Evolutionary conservation across 805 yeast species (phyloP).

Genomic region (Candida railenensis): DNA sequence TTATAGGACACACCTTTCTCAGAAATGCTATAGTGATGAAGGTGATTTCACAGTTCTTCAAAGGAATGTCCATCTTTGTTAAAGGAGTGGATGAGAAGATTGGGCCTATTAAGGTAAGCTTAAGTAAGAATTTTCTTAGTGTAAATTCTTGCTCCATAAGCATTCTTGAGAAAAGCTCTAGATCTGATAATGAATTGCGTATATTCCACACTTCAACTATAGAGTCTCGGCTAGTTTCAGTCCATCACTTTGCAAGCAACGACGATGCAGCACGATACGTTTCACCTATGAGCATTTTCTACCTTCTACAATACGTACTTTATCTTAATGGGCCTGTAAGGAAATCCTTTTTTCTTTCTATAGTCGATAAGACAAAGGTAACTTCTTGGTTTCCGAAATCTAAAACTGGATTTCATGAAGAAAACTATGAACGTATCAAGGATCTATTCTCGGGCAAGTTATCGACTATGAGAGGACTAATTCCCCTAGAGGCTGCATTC

Average conservation of each 20-base stretch:
- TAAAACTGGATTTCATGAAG: background rate
- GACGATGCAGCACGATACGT: background rate
- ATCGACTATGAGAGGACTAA: too few relatives aligned
- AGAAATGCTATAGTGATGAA: constrained; percentile 17
- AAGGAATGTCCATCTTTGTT: constrained; percentile 1
- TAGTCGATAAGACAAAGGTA: background rate
- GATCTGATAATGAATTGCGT: background rate
- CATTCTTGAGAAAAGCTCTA: background rate
- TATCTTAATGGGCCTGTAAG: background rate
- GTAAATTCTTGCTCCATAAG: constrained; percentile 7
- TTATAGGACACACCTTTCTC: constrained; percentile 17
- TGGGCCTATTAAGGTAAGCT: background rate
- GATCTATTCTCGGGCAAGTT: background rate
- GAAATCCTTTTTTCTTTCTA: background rate
- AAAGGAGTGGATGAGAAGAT: background rate
- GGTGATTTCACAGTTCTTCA: constrained; percentile 15
- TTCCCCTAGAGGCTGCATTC: too few relatives aligned
- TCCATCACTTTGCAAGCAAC: background rate
- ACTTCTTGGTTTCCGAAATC: background rate
- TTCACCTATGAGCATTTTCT: background rate
- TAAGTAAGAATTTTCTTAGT: constrained; percentile 11
- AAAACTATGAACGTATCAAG: background rate
- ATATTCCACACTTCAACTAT: background rate
- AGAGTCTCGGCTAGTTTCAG: background rate
- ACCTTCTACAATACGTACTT: background rate